A percentile compares a stretch with the other conserved stretches of the same genome.
Conservation (phyloP, 305 asterid species). For the Fraxinus angustifolia region DNA sequence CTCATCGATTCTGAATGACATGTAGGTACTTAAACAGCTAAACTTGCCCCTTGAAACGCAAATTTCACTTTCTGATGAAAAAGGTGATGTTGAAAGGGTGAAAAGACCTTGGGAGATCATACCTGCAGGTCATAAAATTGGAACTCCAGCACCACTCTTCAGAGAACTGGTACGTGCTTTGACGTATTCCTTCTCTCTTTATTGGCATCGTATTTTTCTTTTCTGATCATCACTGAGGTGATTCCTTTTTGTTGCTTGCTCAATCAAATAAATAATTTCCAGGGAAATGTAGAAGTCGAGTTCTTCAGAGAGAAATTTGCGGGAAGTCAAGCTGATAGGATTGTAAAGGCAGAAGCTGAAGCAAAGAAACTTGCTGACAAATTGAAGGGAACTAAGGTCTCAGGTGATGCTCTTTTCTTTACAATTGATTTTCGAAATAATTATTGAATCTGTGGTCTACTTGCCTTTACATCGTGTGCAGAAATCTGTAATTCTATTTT, state of each 20-base stretch:
- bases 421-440: neutral
- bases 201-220: slow-evolving; percentile 11
- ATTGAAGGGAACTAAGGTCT: slow-evolving; percentile 54
- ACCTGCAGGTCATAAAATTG: slow-evolving; percentile 80
- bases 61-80: slow-evolving; percentile 68
- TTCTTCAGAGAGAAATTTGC: slow-evolving; percentile 59
- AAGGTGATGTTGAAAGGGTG: slow-evolving; percentile 61
- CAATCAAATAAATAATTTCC: slow-evolving; percentile 26
- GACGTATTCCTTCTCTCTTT: neutral
- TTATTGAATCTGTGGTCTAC: neutral
- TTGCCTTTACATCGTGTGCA: neutral
- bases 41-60: slow-evolving; percentile 56
- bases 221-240: slow-evolving; percentile 2
- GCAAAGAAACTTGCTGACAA: slow-evolving; percentile 57
- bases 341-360: slow-evolving; percentile 58
- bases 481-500: neutral
- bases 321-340: slow-evolving; percentile 91
- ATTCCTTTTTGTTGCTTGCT: slow-evolving; percentile 16
- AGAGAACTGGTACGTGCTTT: slow-evolving; percentile 57
- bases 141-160: slow-evolving; percentile 78
- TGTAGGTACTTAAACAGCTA: slow-evolving; percentile 89
- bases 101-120: slow-evolving; percentile 81
- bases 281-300: slow-evolving; percentile 76
- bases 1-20: neutral
- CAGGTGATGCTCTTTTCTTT: slow-evolving; percentile 42